These are phyloP conservation scores for Solanum hybrid DNA, from an alignment of 305 asterid genomes.

Conservation along the genomic window DNA sequence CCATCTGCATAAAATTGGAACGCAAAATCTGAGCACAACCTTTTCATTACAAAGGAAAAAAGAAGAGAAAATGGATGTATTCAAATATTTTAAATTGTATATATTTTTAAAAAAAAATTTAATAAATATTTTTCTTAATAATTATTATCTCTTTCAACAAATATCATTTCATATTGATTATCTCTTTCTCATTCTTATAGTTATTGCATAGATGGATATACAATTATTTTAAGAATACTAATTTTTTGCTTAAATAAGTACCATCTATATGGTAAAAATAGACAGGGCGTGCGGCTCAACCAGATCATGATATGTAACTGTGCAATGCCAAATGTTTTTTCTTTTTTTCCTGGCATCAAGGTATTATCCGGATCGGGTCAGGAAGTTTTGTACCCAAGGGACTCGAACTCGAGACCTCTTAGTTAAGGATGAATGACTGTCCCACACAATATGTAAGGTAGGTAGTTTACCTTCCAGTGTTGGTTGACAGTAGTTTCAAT, in stretches of 20 bases:
- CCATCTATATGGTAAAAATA: not conserved
- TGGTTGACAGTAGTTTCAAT: constrained; percentile 25
- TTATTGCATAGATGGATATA: not conserved
- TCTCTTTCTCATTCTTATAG: not conserved
- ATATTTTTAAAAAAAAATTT: no score
- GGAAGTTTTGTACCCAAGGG: no score
- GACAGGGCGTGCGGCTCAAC: no score
- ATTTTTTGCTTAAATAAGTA: not conserved
- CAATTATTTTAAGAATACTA: no score
- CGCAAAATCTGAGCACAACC: not conserved
- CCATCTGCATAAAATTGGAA: not conserved
- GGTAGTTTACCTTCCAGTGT: constrained; percentile 38
- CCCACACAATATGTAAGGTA: not conserved
- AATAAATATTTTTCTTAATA: not conserved
- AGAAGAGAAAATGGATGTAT: not conserved
- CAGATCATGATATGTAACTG: no score
- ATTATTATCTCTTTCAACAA: no score
- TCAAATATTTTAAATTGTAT: no score
- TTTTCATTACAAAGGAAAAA: not conserved
- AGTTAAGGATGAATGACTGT: no score
- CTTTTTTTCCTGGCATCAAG: no score
- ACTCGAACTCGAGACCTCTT: no score
- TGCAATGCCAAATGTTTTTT: no score
- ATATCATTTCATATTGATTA: not conserved
- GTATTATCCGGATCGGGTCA: no score